These are phyloP conservation scores for Trichosporon coremiiforme DNA, from an alignment of 1,284 basidiomycete genomes.

Conservation along the genomic window DNA sequence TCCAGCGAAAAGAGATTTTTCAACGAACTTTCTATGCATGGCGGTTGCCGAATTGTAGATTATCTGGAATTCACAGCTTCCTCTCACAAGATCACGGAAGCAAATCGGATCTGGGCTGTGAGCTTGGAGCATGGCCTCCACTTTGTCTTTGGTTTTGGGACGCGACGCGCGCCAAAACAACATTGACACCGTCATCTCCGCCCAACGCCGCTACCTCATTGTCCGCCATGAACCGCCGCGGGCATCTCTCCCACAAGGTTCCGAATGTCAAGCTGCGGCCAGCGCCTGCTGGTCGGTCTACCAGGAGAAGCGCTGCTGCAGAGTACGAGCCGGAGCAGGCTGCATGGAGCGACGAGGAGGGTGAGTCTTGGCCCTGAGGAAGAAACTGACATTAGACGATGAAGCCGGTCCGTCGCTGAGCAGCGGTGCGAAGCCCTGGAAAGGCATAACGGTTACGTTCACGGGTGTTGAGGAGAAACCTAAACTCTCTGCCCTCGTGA, in stretches of 20 bases:
- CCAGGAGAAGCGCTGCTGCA: background rate
- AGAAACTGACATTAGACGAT: conserved; percentile 35
- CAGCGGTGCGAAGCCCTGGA: conserved; percentile 40
- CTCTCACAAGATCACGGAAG: background rate
- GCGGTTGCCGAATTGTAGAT: conserved; percentile 12
- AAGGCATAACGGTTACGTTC: conserved; percentile 46
- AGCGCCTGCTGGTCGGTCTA: conserved; percentile 30
- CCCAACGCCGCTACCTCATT: background rate
- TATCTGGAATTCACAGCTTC: background rate
- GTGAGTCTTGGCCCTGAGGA: background rate
- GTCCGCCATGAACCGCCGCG: conserved; percentile 43
- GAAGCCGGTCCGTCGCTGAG: conserved; percentile 28
- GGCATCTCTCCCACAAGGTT: conserved; percentile 50
- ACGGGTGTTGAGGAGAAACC: conserved; percentile 52
- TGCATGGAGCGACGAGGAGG: conserved; percentile 30
- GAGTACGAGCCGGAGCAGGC: conserved; percentile 36
- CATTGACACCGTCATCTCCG: conserved; percentile 11
- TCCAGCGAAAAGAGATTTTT: conserved; percentile 20
- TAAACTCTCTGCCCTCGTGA: conserved; percentile 28
- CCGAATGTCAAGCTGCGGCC: conserved; percentile 54
- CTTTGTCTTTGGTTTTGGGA: conserved; percentile 21
- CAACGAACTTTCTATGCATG: conserved; percentile 29
- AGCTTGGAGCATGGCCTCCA: background rate
- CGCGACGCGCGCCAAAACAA: conserved; percentile 21
- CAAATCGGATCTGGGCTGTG: background rate